A percentile compares a stretch with the other conserved stretches of the same genome.
Conservation (phyloP, 306 rosid species). For the Luffa aegyptiaca region DNA sequence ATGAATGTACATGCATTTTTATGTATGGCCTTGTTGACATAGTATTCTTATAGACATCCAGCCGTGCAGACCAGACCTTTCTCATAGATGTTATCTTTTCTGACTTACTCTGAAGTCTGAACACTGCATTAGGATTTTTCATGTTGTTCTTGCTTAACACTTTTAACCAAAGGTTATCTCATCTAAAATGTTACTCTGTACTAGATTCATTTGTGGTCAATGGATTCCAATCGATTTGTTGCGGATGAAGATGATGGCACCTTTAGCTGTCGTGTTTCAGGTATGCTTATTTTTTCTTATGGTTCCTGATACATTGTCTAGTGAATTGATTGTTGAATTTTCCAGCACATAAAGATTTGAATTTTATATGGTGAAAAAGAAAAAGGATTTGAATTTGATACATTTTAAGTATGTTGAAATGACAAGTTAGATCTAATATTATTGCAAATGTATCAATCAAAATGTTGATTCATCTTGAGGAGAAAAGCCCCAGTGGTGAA, state of each 20-base stretch:
- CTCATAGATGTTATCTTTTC: background rate
- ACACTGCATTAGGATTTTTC: background rate
- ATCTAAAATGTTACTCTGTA: conserved; percentile 5
- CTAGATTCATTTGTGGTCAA: conserved; percentile 72
- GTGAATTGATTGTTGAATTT: background rate
- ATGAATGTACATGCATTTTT: background rate
- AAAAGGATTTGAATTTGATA: background rate
- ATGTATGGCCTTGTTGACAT: background rate
- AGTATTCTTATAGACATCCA: background rate
- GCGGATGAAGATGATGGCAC: conserved; percentile 85
- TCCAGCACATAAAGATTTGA: background rate
- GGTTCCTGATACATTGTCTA: background rate
- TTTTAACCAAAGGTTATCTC: background rate
- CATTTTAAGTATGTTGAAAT: background rate
- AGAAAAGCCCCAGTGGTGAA: background rate
- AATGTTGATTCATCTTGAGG: background rate
- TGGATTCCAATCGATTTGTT: conserved; percentile 73
- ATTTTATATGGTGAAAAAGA: background rate
- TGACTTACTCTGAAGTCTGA: background rate
- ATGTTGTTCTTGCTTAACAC: background rate
- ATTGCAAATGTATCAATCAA: background rate
- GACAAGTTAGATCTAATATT: background rate
- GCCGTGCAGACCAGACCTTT: background rate
- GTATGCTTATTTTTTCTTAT: conserved; percentile 28
- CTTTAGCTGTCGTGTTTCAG: conserved; percentile 83